Conservation (phyloP, 1,139 yeast species). For the Kurtzmaniella quercitrusa region DNA sequence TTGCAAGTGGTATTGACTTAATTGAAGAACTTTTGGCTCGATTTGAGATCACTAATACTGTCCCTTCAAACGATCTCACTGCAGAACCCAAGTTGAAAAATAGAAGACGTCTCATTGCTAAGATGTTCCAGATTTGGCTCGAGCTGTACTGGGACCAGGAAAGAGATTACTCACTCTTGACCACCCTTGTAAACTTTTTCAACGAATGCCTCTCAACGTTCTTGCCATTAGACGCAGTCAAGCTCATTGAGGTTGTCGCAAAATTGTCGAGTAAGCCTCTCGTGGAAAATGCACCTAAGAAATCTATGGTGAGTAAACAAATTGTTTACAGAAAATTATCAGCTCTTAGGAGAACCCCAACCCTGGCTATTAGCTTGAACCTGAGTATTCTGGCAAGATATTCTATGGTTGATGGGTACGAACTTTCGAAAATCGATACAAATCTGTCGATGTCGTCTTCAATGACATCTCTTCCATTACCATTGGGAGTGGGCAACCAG, state of each 20-base stretch:
- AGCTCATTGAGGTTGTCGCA: conserved; percentile 59
- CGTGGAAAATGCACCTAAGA: conserved; percentile 21
- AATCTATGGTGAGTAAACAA: conserved; percentile 20
- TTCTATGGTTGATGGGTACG: conserved; percentile 51
- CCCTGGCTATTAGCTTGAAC: conserved; percentile 13
- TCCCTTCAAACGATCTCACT: conserved; percentile 27
- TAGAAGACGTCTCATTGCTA: conserved; percentile 64
- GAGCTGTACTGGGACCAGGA: conserved; percentile 81
- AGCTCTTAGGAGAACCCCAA: conserved; percentile 22
- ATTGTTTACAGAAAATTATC: conserved; percentile 47
- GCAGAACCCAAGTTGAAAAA: conserved; percentile 53
- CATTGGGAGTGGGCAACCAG: conserved; percentile 41
- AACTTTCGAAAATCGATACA: conserved; percentile 44
- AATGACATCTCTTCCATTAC: conserved; percentile 37
- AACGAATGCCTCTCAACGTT: conserved; percentile 61
- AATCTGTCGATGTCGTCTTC: conserved; percentile 39
- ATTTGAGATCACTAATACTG: conserved; percentile 48
- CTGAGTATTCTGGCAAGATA: conserved; percentile 27
- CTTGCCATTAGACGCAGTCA: conserved; percentile 63
- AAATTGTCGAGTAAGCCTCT: conserved; percentile 40
- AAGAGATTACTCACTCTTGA: conserved; percentile 55
- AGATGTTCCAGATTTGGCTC: conserved; percentile 75
- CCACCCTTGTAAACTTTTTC: conserved; percentile 71
- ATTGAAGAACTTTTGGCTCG: conserved; percentile 66
- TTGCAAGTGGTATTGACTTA: conserved; percentile 65